These are phyloP conservation scores for Silene coronaria DNA, from an alignment of 179 eudicot genomes.

Conservation along the genomic window DNA sequence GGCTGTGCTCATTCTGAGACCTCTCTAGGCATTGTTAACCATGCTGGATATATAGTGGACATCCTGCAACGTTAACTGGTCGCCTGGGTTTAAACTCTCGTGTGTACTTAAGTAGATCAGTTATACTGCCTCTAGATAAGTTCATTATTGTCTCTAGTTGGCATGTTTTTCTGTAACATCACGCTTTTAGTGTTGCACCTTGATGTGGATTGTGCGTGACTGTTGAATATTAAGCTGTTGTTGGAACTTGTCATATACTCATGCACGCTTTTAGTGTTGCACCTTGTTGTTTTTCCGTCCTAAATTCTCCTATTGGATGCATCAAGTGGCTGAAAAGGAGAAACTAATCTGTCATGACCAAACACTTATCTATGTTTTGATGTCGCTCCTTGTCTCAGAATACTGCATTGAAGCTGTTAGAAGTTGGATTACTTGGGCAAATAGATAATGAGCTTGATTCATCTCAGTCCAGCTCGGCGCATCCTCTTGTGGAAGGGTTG, in stretches of 20 bases:
- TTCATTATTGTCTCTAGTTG: not conserved
- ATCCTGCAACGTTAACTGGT: not conserved
- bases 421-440: slow-evolving; percentile 54
- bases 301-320: not conserved
- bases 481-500: slow-evolving; percentile 42
- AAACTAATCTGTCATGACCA: not conserved
- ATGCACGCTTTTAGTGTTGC: not conserved
- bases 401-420: slow-evolving; percentile 61
- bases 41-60: not conserved
- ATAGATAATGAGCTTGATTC: slow-evolving; percentile 52
- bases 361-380: not conserved
- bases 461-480: slow-evolving; percentile 36
- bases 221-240: not conserved
- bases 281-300: too few relatives aligned
- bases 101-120: not conserved
- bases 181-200: not conserved
- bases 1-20: not conserved
- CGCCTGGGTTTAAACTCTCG: not conserved
- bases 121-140: not conserved
- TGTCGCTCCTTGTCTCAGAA: slow-evolving; percentile 34
- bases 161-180: slow-evolving; percentile 7
- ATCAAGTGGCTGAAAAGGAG: not conserved
- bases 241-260: not conserved
- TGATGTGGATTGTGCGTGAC: not conserved
- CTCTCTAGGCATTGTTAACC: not conserved